These are phyloP conservation scores for Ceratocystis variospora DNA, from an alignment of 2,329 filamentous ascomycete genomes.

Conservation along the genomic window DNA sequence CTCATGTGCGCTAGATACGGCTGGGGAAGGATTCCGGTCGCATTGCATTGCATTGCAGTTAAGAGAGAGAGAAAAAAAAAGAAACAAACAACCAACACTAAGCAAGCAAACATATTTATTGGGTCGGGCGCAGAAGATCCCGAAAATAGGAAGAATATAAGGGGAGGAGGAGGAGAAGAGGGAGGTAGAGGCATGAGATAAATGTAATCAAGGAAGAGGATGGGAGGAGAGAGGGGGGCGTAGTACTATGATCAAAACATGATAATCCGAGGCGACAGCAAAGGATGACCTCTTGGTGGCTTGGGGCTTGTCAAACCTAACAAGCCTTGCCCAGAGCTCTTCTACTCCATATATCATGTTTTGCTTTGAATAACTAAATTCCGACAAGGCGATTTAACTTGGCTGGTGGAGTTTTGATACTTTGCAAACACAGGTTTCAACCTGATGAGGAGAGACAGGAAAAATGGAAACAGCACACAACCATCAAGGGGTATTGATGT, in stretches of 20 bases:
- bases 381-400: neutral
- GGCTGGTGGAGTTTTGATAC: neutral
- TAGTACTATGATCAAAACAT: neutral
- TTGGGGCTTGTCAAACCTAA: conserved; percentile 3
- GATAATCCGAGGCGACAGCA: neutral
- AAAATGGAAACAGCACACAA: neutral
- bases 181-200: neutral
- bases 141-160: neutral
- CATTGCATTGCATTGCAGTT: conserved; percentile 1
- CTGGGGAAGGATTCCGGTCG: neutral
- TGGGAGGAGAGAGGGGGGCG: neutral
- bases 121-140: neutral
- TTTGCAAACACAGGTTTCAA: conserved; percentile 4
- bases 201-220: neutral
- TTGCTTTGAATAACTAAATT: neutral
- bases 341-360: neutral
- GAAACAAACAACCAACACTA: neutral
- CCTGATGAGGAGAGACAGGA: neutral
- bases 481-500: neutral
- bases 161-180: neutral
- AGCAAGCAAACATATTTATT: neutral
- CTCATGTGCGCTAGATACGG: neutral
- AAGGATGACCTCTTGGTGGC: neutral
- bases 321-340: neutral
- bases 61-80: neutral